These are phyloP conservation scores for Clarkia xantiana DNA, from an alignment of 345 rosid species.

Conservation along the genomic window DNA sequence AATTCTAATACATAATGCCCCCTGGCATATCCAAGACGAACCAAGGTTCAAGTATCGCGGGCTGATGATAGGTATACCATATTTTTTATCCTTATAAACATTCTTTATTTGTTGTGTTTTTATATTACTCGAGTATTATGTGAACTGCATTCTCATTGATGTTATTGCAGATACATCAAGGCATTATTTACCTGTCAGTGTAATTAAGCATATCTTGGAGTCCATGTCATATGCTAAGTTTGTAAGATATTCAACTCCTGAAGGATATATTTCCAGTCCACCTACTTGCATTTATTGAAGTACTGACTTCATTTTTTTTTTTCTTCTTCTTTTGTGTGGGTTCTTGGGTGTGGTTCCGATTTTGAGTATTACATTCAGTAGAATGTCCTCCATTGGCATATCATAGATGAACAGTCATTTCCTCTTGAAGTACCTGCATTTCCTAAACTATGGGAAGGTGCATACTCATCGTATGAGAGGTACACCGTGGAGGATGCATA, in stretches of 20 bases:
- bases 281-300: slow-evolving; percentile 4
- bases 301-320: slow-evolving; percentile 2
- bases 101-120: background rate
- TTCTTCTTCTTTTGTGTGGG: slow-evolving; percentile 2
- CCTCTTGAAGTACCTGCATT: slow-evolving; percentile 77
- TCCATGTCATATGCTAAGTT: slow-evolving; percentile 95
- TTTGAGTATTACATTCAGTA: slow-evolving; percentile 31
- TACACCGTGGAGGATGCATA: slow-evolving; percentile 84
- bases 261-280: slow-evolving; percentile 7
- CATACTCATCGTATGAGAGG: slow-evolving; percentile 80
- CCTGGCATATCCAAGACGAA: slow-evolving; percentile 75
- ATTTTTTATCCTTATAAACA: slow-evolving; percentile 1
- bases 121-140: background rate
- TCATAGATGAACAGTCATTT: slow-evolving; percentile 80
- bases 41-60: slow-evolving; percentile 88
- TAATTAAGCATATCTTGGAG: slow-evolving; percentile 71
- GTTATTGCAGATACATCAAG: slow-evolving; percentile 82
- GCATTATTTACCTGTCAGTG: slow-evolving; percentile 59
- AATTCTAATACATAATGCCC: slow-evolving; percentile 57
- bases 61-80: slow-evolving; percentile 49
- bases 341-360: slow-evolving; percentile 14
- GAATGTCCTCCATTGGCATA: slow-evolving; percentile 99
- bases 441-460: slow-evolving; percentile 83
- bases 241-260: slow-evolving; percentile 31
- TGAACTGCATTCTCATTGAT: background rate